Evolutionary conservation across 176 grass and related monocot species (phyloP), one percentile per base, ranked within the genome.

Genomic region (Elymus sibiricus): DNA sequence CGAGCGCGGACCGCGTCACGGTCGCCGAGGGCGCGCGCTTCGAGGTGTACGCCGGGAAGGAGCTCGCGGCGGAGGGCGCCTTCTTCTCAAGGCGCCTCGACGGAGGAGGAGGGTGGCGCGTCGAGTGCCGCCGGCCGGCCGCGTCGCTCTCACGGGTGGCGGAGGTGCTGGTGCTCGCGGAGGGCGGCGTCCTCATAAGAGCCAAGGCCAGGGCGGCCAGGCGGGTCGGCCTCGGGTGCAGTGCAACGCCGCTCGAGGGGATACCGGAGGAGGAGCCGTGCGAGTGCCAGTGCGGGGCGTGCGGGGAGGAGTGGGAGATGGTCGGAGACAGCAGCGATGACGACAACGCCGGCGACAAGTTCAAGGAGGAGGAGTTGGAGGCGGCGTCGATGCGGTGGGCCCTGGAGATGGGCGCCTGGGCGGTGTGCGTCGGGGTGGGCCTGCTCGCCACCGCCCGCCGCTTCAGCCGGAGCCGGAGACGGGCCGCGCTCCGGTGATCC

Each of bases 401-500:
- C 35, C 79, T 91, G 65, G 94, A 94, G 82, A 74, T 93, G 82
- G 92, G 92, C 19, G 80, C 89, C 0, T 93, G 88, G 92, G 90
- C 85, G 25, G 84, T 87, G 28, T 90, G 88, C 83, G 83, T 97
- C 25, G 86, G 88, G 8, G 86, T 91, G 17, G 89, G 90, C 0
- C 34, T 95, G 44, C 74, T 92, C 70, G 86, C 90, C 68, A 86
- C 93, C 11, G 77, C 81, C 9, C 25, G 84, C 6, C 59, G 68
- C 0, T 79, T 92, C 35, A 43, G 80, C 1, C 73, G 77, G 32
- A 43, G 80, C 1, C 73, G 77, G 32, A 92, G 82, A 26, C 78
- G 73, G 5, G 32, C 53, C 2, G 53, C 84, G 0, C 65, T 94
- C 64, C 83, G 82, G 81, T 87, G 89, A 13, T 3, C 19, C 44